These are phyloP conservation scores for Limnanthes douglasii DNA, from an alignment of 345 rosid genomes.

Conservation along the genomic window DNA sequence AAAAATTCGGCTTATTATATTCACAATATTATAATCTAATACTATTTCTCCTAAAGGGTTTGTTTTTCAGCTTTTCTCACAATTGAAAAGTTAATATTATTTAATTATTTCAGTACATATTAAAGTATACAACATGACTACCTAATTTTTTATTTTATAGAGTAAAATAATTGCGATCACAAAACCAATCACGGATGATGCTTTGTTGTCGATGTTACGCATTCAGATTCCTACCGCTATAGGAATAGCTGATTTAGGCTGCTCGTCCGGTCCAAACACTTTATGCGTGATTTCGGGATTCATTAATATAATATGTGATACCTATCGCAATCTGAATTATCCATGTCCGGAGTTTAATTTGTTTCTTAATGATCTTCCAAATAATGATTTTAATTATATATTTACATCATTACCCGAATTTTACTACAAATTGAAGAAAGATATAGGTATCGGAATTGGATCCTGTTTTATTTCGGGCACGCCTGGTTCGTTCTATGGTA, in stretches of 20 bases:
- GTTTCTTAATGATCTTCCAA: slow-evolving; percentile 54
- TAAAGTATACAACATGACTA: too few species aligned
- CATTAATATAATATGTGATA: slow-evolving; percentile 18
- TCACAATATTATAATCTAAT: too few species aligned
- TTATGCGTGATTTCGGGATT: slow-evolving; percentile 29
- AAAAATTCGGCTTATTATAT: too few species aligned
- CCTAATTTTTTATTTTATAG: slow-evolving; percentile 20
- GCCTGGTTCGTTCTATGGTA: slow-evolving; percentile 71
- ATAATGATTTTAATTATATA: slow-evolving; percentile 53
- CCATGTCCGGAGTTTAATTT: slow-evolving; percentile 34
- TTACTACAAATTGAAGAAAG: slow-evolving; percentile 20
- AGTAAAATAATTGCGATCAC: slow-evolving; percentile 30
- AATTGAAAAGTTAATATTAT: too few species aligned
- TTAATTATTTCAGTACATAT: too few species aligned
- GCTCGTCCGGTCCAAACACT: slow-evolving; percentile 65
- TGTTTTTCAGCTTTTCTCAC: too few species aligned
- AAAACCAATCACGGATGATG: slow-evolving; percentile 33
- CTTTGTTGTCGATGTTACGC: slow-evolving; percentile 18
- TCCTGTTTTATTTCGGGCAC: slow-evolving; percentile 30
- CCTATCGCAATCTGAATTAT: slow-evolving; percentile 12
- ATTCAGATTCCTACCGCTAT: slow-evolving; percentile 15
- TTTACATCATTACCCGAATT: slow-evolving; percentile 40
- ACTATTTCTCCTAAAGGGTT: too few species aligned
- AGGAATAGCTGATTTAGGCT: slow-evolving; percentile 75
- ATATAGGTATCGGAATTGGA: slow-evolving; percentile 14